Conservation (phyloP, 2,329 filamentous ascomycete genomes). For the Cercospora janseana region DNA sequence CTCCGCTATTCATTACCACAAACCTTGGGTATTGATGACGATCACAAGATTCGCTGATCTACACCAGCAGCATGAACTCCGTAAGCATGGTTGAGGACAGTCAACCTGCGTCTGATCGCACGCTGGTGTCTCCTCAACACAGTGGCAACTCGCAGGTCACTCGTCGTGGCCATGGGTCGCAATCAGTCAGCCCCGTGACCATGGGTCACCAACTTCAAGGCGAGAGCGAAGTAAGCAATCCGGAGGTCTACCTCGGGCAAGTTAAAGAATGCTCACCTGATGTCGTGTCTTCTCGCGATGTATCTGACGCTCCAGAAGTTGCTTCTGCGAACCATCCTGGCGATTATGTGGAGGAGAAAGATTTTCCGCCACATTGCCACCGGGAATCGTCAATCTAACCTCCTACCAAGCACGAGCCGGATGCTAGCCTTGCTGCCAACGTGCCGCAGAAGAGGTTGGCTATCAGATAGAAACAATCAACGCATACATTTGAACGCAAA, state of each 20-base stretch:
- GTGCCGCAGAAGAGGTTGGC: no score
- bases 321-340: not conserved
- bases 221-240: slow-evolving; percentile 1
- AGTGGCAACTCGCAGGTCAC: not conserved
- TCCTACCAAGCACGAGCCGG: not conserved
- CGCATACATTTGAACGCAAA: no score
- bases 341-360: not conserved
- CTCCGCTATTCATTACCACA: no score
- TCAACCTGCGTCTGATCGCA: not conserved
- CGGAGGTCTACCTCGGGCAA: not conserved
- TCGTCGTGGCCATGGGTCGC: not conserved
- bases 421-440: not conserved
- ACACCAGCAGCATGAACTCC: no score
- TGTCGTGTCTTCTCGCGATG: not conserved
- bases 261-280: not conserved
- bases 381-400: not conserved
- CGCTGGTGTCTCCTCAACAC: slow-evolving; percentile 2
- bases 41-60: no score
- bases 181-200: not conserved
- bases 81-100: not conserved
- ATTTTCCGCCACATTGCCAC: not conserved
- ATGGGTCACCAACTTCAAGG: not conserved
- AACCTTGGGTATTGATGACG: no score
- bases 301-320: not conserved
- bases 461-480: no score